Conservation (phyloP, 257 asterid species). For the Solanum lignicaule region DNA sequence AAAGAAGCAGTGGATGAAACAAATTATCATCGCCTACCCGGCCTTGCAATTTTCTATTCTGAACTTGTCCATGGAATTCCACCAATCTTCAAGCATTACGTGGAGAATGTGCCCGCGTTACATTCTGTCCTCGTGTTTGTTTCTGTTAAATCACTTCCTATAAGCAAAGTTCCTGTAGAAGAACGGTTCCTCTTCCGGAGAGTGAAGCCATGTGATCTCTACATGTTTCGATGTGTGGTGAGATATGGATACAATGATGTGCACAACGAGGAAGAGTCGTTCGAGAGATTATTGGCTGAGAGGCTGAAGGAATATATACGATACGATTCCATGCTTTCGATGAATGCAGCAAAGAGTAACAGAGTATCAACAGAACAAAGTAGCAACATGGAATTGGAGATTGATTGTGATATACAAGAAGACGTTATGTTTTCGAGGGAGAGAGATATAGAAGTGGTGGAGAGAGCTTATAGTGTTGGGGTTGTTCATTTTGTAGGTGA, state of each 20-base stretch:
- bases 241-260: slow-evolving; percentile 51
- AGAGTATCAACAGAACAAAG: neutral
- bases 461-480: slow-evolving; percentile 27
- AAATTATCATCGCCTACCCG: slow-evolving; percentile 20
- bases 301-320: slow-evolving; percentile 23
- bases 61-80: slow-evolving; percentile 66
- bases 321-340: slow-evolving; percentile 1
- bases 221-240: slow-evolving; percentile 42
- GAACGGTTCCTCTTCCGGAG: slow-evolving; percentile 44
- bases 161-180: slow-evolving; percentile 34
- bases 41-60: slow-evolving; percentile 48
- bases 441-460: slow-evolving; percentile 23
- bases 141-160: slow-evolving; percentile 41
- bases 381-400: neutral
- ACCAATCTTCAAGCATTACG: slow-evolving; percentile 50
- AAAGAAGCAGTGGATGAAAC: slow-evolving; percentile 9
- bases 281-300: slow-evolving; percentile 28
- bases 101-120: slow-evolving; percentile 36
- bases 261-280: slow-evolving; percentile 22
- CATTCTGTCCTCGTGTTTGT: slow-evolving; percentile 45
- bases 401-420: neutral
- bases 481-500: slow-evolving; percentile 64
- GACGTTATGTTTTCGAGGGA: neutral
- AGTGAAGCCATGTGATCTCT: slow-evolving; percentile 30
- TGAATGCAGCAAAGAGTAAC: neutral